Evolutionary conservation across 352 stramenopile genomes (phyloP), one percentile per base, ranked within the genome.

Genomic region (Pythium aquatile): DNA sequence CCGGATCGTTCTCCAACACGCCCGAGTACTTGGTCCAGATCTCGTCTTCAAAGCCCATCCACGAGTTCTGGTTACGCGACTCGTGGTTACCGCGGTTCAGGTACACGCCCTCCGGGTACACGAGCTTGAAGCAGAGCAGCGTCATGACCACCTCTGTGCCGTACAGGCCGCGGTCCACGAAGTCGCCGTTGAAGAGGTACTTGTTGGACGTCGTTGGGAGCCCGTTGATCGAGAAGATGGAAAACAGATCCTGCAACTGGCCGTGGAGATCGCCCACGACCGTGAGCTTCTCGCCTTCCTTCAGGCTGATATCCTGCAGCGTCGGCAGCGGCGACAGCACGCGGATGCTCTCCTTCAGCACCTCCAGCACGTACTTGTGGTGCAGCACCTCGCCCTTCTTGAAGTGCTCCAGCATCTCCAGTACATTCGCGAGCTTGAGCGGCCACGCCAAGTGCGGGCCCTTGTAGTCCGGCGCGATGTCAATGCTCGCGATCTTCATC

Each of bases 111-210:
- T 90, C 75, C 1, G 93, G 93, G 64, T 95, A 94, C 47, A 95
- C 46, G 11, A 93, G 58, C 63, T 80, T 87, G 73, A 96, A 95
- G 32, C 78, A 66, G 29, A 91, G 55, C 29, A 93, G 68, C 16
- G 79, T 92, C 73, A 93, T 91, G 51, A 90, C 67, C 16, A 93
- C 79, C 63, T 98, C 94, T 0, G 85, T 84, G 63, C 93, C 93
- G 61, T 97, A 90, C 40, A 81, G 69, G 0, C 96, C 96, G 24
- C 96, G 83, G 66, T 99, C 96, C 39, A 98, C 96, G 72, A 98
- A 98, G 67, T 98, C 96, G 0, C 96, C 96, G 72, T 98, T 99
- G 77, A 99, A 98, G 1, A 99, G 71, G 70, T 98, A 98, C 67
- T 91, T 91, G 75, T 98, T 98, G n/a, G 86, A 91, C 10, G 55